Conservation (phyloP, 805 yeast genomes). For the Cyberlindnera sargentensis region DNA sequence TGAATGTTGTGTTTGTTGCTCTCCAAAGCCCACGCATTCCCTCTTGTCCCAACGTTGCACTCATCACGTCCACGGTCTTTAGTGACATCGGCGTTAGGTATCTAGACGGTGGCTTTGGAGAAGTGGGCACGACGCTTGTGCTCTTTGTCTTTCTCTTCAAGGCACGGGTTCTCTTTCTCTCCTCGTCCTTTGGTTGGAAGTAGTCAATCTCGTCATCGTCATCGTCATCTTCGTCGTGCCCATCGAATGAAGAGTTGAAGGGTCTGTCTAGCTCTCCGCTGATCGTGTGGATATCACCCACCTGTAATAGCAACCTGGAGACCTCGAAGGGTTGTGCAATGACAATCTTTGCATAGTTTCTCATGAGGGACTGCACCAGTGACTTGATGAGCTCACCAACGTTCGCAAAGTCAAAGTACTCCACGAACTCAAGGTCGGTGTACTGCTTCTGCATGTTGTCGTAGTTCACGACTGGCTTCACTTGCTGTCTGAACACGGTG, state of each 20-base stretch:
- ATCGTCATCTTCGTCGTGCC: constrained; percentile 29
- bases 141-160: neutral
- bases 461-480: neutral
- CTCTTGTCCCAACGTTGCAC: constrained; percentile 57
- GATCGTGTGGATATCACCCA: constrained; percentile 50
- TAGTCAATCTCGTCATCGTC: constrained; percentile 40
- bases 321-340: constrained; percentile 87
- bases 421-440: constrained; percentile 54
- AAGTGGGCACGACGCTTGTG: neutral
- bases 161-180: neutral
- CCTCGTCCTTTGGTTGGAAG: constrained; percentile 27
- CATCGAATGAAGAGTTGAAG: constrained; percentile 5
- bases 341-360: constrained; percentile 62
- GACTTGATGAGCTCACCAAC: constrained; percentile 50
- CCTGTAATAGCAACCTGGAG: constrained; percentile 69
- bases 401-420: constrained; percentile 54
- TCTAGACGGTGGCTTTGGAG: constrained; percentile 7
- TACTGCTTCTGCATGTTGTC: constrained; percentile 5
- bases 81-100: constrained; percentile 50
- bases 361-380: constrained; percentile 52
- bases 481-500: neutral
- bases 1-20: constrained; percentile 72
- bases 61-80: constrained; percentile 60
- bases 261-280: constrained; percentile 6
- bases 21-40: constrained; percentile 68